Evolutionary conservation across 768 basidiomycete genomes (phyloP), one percentile per base, ranked within the genome.

Genomic region (Serpula lacrymans): DNA sequence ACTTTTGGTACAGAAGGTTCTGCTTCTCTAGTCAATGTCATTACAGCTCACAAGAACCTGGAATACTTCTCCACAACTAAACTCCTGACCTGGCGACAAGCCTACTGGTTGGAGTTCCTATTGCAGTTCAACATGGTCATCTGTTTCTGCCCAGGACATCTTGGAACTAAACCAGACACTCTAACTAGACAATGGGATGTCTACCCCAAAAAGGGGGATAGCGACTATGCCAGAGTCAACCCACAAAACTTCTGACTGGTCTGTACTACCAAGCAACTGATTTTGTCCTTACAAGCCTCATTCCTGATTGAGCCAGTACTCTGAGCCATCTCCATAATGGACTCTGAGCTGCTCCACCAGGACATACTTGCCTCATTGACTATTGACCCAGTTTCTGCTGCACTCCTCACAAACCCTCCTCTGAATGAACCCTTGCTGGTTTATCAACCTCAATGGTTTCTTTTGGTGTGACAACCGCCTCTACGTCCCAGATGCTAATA

Each of bases 41-140:
- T 50, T 2, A 56, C 55, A 1, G 52, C 55, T 28, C 54, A 57
- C 42, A 48, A 52, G 30, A 57, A 56, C 39, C 50, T 57, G 2
- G 38, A 50, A 30, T 54, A 57, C 35, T 62, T 62, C 45, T 29
- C 44, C n/a, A 53, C 45, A 0, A 33, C 52, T 64, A 21, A n/a
- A 48, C 54, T 2, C 39, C 63, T 35, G 28, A 52, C 14, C 0
- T 8, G 26, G 2, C 20, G 23, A 0, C 47, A 48, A 31, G 42
- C 39, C n/a, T 37, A 53, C 9, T 69, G 64, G 67, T 50, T 50
- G 1, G 49, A 69, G 55, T 63, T 59, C 37, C 56, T 75, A 23
- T 62, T 63, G 5, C 57, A 67, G 12, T 72, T 63, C 45, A 46
- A 55, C 17, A 24, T 45, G 1, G 28, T 37, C 9, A 53, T 74